These are phyloP conservation scores for Venturia pyrina DNA, from an alignment of 2,329 filamentous ascomycete species.

Conservation along the genomic window DNA sequence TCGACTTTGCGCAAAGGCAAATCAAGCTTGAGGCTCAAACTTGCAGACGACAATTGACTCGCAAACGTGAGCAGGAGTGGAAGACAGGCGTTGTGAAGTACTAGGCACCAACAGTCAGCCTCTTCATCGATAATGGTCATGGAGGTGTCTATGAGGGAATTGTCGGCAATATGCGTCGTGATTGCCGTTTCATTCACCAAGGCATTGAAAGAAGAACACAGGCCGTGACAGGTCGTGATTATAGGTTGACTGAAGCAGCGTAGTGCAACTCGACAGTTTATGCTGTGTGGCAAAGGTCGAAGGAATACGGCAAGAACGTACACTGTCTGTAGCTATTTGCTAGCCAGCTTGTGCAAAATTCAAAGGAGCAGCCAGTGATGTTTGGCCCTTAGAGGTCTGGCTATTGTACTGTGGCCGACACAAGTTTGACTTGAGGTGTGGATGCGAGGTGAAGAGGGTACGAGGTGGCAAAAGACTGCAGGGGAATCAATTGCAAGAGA, in stretches of 20 bases:
- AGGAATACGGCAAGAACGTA: neutral
- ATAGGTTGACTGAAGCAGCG: neutral
- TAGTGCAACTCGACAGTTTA: neutral
- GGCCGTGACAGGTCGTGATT: neutral
- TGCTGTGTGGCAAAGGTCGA: neutral
- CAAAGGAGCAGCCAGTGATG: neutral
- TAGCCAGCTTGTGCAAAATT: neutral
- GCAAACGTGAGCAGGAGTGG: slow-evolving; percentile 5
- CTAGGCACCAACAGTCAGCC: neutral
- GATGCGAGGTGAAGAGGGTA: neutral
- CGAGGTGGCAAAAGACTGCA: neutral
- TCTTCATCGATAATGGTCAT: neutral
- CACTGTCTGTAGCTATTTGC: neutral
- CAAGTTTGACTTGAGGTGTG: neutral
- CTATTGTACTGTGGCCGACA: neutral
- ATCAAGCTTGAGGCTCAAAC: neutral
- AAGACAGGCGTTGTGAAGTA: neutral
- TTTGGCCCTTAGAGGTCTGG: neutral
- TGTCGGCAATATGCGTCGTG: neutral
- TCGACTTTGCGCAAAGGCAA: neutral
- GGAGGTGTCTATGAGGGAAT: neutral
- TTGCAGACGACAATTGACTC: slow-evolving; percentile 5
- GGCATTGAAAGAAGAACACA: neutral
- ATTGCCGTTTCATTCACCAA: neutral
- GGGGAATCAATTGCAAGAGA: neutral